Percentiles rank a stretch among this genome's conserved stretches.
Conservation (phyloP, 1,139 yeast genomes). For the Arxiozyma bovina region DNA sequence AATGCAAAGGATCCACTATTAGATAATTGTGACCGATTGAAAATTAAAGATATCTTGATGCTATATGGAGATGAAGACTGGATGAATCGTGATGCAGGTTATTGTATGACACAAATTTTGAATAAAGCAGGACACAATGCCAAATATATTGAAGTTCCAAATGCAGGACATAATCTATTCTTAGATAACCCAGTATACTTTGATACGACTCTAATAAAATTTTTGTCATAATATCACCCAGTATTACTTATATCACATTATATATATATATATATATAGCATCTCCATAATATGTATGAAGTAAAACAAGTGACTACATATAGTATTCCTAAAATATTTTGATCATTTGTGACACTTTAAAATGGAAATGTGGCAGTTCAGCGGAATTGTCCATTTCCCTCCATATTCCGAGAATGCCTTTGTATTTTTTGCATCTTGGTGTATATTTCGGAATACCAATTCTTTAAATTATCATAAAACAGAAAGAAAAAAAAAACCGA, state of each 20-base stretch:
- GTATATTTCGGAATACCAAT: too few relatives aligned
- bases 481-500: not conserved
- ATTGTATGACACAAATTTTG: slow-evolving; percentile 37
- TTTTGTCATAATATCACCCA: slow-evolving; percentile 24
- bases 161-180: slow-evolving; percentile 74
- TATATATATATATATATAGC: not conserved
- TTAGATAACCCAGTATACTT: slow-evolving; percentile 64
- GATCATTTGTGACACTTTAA: too few relatives aligned
- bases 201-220: slow-evolving; percentile 41
- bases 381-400: too few relatives aligned
- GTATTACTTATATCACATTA: not conserved
- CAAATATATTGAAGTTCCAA: slow-evolving; percentile 38
- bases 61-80: slow-evolving; percentile 80
- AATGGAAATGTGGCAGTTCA: too few relatives aligned
- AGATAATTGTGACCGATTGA: slow-evolving; percentile 45
- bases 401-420: too few relatives aligned
- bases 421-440: too few relatives aligned
- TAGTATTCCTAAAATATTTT: too few relatives aligned
- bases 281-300: not conserved
- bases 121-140: slow-evolving; percentile 22
- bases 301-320: too few relatives aligned
- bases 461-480: too few relatives aligned
- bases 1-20: slow-evolving; percentile 68
- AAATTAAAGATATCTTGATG: slow-evolving; percentile 44
- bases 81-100: slow-evolving; percentile 75